Conservation (phyloP, 2,329 filamentous ascomycete species). For the Hypoxylon sp. region DNA sequence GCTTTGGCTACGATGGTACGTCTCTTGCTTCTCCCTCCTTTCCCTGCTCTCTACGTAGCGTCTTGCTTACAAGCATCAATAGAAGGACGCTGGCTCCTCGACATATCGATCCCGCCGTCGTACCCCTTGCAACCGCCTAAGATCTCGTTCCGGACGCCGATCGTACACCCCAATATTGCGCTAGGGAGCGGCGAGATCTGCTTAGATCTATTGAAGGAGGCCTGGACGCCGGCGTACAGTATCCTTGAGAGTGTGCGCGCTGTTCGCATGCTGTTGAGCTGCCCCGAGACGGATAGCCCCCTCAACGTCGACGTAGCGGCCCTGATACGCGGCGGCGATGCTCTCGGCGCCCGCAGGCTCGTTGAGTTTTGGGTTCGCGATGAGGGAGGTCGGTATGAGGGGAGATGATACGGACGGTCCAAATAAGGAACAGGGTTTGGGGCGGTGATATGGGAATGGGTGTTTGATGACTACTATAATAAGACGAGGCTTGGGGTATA, state of each 20-base stretch:
- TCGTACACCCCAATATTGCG: slow-evolving; percentile 85
- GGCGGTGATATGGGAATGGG: background rate
- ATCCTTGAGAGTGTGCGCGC: slow-evolving; percentile 80
- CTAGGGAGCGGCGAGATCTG: slow-evolving; percentile 88
- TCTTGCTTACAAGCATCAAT: slow-evolving; percentile 7
- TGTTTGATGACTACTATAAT: slow-evolving; percentile 4
- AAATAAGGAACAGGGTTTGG: background rate
- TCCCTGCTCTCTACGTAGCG: background rate
- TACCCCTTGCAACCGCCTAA: slow-evolving; percentile 85
- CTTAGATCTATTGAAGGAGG: slow-evolving; percentile 83
- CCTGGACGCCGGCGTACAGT: slow-evolving; percentile 89
- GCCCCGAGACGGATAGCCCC: slow-evolving; percentile 79
- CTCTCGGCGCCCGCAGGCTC: slow-evolving; percentile 74
- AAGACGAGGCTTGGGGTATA: slow-evolving; percentile 1
- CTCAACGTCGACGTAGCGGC: slow-evolving; percentile 84
- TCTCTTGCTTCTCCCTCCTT: slow-evolving; percentile 21
- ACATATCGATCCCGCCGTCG: slow-evolving; percentile 78
- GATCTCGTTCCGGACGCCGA: slow-evolving; percentile 84
- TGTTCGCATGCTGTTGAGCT: slow-evolving; percentile 76
- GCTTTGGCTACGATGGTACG: slow-evolving; percentile 69
- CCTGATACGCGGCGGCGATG: slow-evolving; percentile 76
- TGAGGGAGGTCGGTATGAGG: slow-evolving; percentile 63
- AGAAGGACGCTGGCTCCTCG: slow-evolving; percentile 85
- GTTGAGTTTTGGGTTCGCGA: slow-evolving; percentile 76
- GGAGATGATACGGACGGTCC: slow-evolving; percentile 46